These are phyloP conservation scores for Ophiocordyceps camponoti-saundersi DNA, from an alignment of 2,329 filamentous ascomycete species.

Conservation along the genomic window DNA sequence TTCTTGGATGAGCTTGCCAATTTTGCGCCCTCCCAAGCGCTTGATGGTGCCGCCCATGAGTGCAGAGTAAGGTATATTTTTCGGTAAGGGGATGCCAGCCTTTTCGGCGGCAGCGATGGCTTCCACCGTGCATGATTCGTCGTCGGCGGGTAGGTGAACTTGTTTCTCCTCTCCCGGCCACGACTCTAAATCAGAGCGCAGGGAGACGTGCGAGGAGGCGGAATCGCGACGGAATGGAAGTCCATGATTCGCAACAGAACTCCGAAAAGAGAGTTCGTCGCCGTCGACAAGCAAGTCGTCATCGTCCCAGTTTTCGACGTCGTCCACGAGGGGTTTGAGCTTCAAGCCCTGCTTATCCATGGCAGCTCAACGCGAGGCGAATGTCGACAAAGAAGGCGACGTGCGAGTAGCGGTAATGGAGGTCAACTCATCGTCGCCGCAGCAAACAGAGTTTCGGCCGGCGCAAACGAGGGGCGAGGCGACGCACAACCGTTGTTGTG, in stretches of 20 bases:
- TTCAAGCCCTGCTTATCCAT: slow-evolving; percentile 42
- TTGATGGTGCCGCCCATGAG: slow-evolving; percentile 88
- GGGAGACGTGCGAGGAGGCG: slow-evolving; percentile 65
- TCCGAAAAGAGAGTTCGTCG: slow-evolving; percentile 45
- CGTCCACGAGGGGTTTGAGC: slow-evolving; percentile 37
- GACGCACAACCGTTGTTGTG: slow-evolving; percentile 6
- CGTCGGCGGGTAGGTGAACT: slow-evolving; percentile 66
- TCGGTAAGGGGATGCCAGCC: slow-evolving; percentile 81
- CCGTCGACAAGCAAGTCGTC: slow-evolving; percentile 56
- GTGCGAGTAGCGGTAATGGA: background rate
- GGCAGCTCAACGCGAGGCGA: slow-evolving; percentile 3
- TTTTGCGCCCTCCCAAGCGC: slow-evolving; percentile 59
- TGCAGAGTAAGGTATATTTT: slow-evolving; percentile 74
- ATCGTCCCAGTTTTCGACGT: slow-evolving; percentile 65
- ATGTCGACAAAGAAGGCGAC: background rate
- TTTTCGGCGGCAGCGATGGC: slow-evolving; percentile 76
- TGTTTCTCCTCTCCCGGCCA: slow-evolving; percentile 70
- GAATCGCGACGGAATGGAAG: slow-evolving; percentile 48
- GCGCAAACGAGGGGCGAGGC: background rate
- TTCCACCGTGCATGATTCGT: slow-evolving; percentile 67
- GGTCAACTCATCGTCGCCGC: background rate
- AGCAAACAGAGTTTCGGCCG: background rate
- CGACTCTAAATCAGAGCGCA: slow-evolving; percentile 68
- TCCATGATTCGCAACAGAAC: slow-evolving; percentile 20
- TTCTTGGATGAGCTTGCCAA: slow-evolving; percentile 56